Conservation (phyloP, 1,284 basidiomycete species). For the Fomitiporia mediterranea region DNA sequence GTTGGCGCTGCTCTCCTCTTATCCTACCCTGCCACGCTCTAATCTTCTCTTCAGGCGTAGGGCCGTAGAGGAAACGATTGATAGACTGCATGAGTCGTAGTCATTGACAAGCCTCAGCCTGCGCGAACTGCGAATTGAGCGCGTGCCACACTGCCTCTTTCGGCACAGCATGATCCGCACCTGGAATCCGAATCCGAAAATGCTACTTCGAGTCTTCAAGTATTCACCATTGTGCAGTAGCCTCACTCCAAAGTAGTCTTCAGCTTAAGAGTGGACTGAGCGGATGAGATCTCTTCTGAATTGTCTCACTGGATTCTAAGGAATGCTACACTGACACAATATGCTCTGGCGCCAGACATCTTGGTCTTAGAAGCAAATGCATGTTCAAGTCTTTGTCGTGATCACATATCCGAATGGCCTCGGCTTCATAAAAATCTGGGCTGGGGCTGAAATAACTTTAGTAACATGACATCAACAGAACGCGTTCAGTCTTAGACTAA, state of each 20-base stretch:
- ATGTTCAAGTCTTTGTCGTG: too few species aligned
- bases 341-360: too few species aligned
- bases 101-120: background rate
- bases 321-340: too few species aligned
- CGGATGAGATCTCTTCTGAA: too few species aligned
- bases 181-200: background rate
- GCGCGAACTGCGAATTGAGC: background rate
- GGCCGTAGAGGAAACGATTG: constrained; percentile 90
- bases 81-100: constrained; percentile 69
- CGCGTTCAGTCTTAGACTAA: constrained; percentile 5
- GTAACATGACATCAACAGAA: too few species aligned
- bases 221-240: background rate
- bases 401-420: too few species aligned
- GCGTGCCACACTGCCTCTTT: constrained; percentile 2
- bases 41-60: constrained; percentile 89
- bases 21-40: constrained; percentile 85
- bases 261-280: too few species aligned
- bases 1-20: constrained; percentile 69
- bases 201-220: background rate
- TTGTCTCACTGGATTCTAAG: too few species aligned
- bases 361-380: too few species aligned
- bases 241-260: too few species aligned
- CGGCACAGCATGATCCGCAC: background rate
- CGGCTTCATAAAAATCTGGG: too few species aligned
- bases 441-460: too few species aligned